Evolutionary conservation across 768 basidiomycete genomes (phyloP), one percentile per base, ranked within the genome.

Genomic region (Trametes elegans): DNA sequence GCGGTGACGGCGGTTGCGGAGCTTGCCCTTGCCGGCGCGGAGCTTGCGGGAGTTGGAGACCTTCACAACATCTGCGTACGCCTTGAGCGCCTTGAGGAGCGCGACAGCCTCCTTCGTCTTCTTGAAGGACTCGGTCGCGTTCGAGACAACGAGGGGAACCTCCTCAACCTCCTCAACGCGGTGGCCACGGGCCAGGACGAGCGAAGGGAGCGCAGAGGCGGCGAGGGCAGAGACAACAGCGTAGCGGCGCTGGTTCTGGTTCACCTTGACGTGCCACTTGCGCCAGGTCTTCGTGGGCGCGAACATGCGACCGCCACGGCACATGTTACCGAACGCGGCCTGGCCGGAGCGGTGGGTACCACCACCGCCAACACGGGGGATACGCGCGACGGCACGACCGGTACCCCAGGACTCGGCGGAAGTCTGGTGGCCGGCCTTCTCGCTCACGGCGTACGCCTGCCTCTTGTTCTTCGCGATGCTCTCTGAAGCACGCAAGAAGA

Each of bases 251-350:
- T 98, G 95, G 83, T 95, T 96, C 81, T 94, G 91, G 87, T 95
- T 95, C 58, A 98, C 91, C 80, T 98, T 99, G 80, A 98, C 90
- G 78, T 99, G 97, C 97, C 97, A 99, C 74, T 87, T 95, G 77
- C 96, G 89, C 96, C 95, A 98, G 71, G 85, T 91, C 82, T 97
- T 98, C 77, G 96, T 98, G 16, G 97, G 97, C 26, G 96, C 96
- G 76, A 99, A 98, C 97, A 99, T 98, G 71, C 97, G 93, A 80
- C 97, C 97, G 70, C 97, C 96, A 75, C 97, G 91, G 82, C 96
- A 98, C 97, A 99, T 98, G 89, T 98, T 98, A 70, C 97, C 97
- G 78, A 98, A 98, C 28, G 97, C 97, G 72, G 93, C 97, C 88
- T 95, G 96, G 58, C 97, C 97, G 53, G 97, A 95, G 64, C 97